A percentile compares a stretch with the other conserved stretches of the same genome.
These are phyloP conservation scores for Oryza officinalis DNA, from an alignment of 176 grass and related monocot species.

Conservation along the genomic window DNA sequence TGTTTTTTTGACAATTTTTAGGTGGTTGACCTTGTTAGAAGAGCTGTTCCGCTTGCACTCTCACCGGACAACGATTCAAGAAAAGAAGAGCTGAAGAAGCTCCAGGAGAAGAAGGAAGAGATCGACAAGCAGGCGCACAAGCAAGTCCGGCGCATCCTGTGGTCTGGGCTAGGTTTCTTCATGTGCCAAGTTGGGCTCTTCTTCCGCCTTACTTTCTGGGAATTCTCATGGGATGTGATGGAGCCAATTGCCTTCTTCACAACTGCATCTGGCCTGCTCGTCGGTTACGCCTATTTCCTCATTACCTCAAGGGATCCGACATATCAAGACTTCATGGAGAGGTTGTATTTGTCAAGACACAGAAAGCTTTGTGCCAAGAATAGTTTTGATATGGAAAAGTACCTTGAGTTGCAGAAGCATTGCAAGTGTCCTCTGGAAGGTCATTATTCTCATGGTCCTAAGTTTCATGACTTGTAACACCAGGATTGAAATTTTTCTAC, in stretches of 20 bases:
- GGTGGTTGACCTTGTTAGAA: constrained; percentile 72
- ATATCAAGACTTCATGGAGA: constrained; percentile 56
- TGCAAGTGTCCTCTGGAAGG: constrained; percentile 52
- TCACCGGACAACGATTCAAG: constrained; percentile 38
- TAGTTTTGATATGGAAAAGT: constrained; percentile 55
- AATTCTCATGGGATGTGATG: constrained; percentile 76
- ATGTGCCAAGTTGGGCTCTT: constrained; percentile 48
- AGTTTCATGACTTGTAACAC: constrained; percentile 41
- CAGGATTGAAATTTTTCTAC: constrained; percentile 4
- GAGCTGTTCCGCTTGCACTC: constrained; percentile 51
- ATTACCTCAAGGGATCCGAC: constrained; percentile 72
- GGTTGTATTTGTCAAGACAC: constrained; percentile 55
- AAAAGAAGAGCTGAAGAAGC: constrained; percentile 46
- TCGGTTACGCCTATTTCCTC: constrained; percentile 64
- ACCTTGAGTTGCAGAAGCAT: constrained; percentile 60
- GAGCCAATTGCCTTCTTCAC: constrained; percentile 60
- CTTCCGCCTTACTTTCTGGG: constrained; percentile 72
- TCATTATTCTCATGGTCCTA: constrained; percentile 7
- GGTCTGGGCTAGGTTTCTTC: constrained; percentile 58
- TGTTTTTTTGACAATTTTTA: constrained; percentile 9
- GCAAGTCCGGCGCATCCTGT: constrained; percentile 68
- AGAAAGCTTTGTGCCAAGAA: constrained; percentile 38
- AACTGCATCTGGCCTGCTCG: constrained; percentile 47
- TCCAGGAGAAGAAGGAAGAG: constrained; percentile 64
- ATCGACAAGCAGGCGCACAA: constrained; percentile 63